Percentiles rank a stretch among this genome's conserved stretches.
phyloP scores from a whole-genome alignment of 257 asterid species.

The Ehretia macrophylla region DNA sequence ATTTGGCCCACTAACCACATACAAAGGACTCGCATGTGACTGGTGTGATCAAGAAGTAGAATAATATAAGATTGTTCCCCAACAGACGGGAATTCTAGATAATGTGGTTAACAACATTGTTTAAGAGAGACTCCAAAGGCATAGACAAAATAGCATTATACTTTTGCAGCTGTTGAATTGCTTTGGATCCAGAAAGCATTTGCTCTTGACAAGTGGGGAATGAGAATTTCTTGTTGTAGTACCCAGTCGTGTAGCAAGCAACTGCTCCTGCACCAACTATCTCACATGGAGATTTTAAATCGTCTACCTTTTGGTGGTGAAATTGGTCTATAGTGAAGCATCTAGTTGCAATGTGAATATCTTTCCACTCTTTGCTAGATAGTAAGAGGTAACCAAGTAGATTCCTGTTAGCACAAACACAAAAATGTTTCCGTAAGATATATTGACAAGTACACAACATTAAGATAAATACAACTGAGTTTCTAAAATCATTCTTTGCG shows the following conservation, averaged over 20 bases:
- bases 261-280: conserved; percentile 77
- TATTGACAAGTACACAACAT: neutral
- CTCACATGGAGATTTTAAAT: conserved; percentile 58
- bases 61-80: no score
- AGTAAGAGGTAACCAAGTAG: conserved; percentile 74
- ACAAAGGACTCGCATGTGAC: no score
- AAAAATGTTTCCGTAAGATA: neutral
- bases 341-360: conserved; percentile 56
- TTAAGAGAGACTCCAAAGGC: neutral
- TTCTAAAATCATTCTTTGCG: no score
- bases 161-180: conserved; percentile 66
- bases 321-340: conserved; percentile 49
- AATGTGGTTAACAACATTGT: neutral
- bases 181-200: conserved; percentile 31
- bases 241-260: conserved; percentile 60
- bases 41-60: no score
- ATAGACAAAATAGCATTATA: conserved; percentile 16
- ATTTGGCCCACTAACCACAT: no score
- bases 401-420: conserved; percentile 41
- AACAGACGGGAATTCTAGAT: neutral
- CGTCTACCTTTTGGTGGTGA: conserved; percentile 40
- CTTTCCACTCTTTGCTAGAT: conserved; percentile 64
- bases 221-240: conserved; percentile 25
- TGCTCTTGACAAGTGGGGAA: conserved; percentile 48
- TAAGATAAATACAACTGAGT: neutral